phyloP scores from a whole-genome alignment of 2,329 filamentous ascomycete genomes.

The Calonectria naviculata region DNA sequence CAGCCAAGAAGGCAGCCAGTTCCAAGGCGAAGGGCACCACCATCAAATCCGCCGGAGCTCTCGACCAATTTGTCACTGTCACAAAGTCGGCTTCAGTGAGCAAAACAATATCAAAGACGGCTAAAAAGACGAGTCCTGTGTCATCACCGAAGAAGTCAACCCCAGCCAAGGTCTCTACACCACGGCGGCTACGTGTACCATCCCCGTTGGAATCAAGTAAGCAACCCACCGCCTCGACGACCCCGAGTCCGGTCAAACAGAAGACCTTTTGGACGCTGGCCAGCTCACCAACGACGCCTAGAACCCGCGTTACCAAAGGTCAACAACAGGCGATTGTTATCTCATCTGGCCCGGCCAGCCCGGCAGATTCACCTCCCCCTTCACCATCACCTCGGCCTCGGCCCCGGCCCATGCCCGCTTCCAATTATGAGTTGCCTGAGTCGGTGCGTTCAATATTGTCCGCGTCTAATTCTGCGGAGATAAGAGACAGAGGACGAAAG shows the following conservation, averaged over 20 bases:
- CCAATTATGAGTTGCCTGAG: conserved; percentile 32
- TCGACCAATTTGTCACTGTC: conserved; percentile 55
- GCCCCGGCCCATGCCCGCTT: conserved; percentile 23
- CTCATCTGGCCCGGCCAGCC: conserved; percentile 54
- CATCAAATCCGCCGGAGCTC: conserved; percentile 41
- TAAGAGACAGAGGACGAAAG: conserved; percentile 21
- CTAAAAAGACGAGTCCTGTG: conserved; percentile 9
- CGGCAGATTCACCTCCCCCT: conserved; percentile 43
- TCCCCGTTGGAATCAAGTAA: conserved; percentile 48
- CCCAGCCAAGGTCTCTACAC: conserved; percentile 14
- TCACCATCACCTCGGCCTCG: conserved; percentile 36
- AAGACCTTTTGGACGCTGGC: conserved; percentile 51
- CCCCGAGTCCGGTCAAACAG: conserved; percentile 34
- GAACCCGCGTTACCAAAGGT: conserved; percentile 39
- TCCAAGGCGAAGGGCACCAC: conserved; percentile 30
- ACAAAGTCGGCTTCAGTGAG: conserved; percentile 46
- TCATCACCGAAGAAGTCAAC: conserved; percentile 10
- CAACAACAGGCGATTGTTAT: conserved; percentile 54
- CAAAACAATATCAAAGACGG: conserved; percentile 3
- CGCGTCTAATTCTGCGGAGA: conserved; percentile 31
- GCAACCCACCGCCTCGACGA: conserved; percentile 43
- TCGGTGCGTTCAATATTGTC: conserved; percentile 40
- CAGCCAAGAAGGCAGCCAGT: conserved; percentile 33
- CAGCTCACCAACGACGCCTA: conserved; percentile 57
- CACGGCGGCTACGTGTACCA: conserved; percentile 37